Percentiles rank a stretch among this genome's conserved stretches.
These are phyloP conservation scores for barrel medic (Medicago truncatula) DNA, from an alignment of 306 rosid genomes.

Conservation along the genomic window MtrunA17r5.0-ANR NC_053045.1:30452001-30452500, in stretches of 20 bases:
- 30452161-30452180: no score
- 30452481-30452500: neutral
- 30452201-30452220: no score
- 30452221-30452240: no score
- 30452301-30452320: no score
- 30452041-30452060: conserved; percentile 1
- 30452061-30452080: neutral
- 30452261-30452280: no score
- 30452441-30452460: neutral
- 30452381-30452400: conserved; percentile 23
- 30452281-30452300: no score
- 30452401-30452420: neutral
- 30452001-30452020: conserved; percentile 5
- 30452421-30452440: neutral
- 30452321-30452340: neutral
- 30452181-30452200: no score
- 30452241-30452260: no score
- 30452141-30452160: no score
- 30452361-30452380: neutral
- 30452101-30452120: no score
- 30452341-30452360: neutral
- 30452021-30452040: neutral
- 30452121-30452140: no score
- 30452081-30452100: neutral
- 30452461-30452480: neutral